These are phyloP conservation scores for Pascua guehoae DNA, from an alignment of 1,284 basidiomycete genomes.

Conservation along the genomic window DNA sequence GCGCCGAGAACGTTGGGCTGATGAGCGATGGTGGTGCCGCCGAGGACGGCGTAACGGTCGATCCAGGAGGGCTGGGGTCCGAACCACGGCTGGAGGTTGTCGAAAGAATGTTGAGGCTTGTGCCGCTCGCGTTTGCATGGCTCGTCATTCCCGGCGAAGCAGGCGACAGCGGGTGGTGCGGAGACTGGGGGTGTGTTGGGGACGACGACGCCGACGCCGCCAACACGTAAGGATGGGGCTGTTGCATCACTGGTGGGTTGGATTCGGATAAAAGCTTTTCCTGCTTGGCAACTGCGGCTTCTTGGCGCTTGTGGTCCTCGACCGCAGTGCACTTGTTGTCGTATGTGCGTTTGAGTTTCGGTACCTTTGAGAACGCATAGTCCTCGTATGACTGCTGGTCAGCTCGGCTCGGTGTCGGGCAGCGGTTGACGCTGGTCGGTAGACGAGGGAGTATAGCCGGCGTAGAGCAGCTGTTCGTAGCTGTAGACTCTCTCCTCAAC, in stretches of 20 bases:
- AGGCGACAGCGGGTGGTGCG: neutral
- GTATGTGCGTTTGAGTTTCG: constrained; percentile 72
- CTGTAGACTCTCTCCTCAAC: no score
- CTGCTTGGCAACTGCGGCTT: constrained; percentile 45
- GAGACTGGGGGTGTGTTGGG: neutral
- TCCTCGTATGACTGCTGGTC: constrained; percentile 60
- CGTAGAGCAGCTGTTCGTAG: no score
- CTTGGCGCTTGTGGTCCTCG: constrained; percentile 54
- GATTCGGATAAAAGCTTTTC: constrained; percentile 44
- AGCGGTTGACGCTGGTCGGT: no score
- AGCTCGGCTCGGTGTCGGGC: neutral
- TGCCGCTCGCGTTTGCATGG: no score
- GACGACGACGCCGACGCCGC: neutral
- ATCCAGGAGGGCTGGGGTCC: no score
- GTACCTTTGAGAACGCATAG: constrained; percentile 68
- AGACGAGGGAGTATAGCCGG: no score
- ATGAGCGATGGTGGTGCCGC: no score
- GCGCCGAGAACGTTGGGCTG: no score
- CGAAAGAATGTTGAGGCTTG: no score
- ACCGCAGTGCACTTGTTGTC: constrained; percentile 74
- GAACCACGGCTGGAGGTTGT: no score
- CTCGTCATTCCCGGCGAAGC: no score
- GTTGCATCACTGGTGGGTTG: constrained; percentile 10
- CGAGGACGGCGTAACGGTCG: no score
- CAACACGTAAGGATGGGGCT: constrained; percentile 20